phyloP scores from a whole-genome alignment of 2,329 filamentous ascomycete genomes.

The Curvularia sp. region DNA sequence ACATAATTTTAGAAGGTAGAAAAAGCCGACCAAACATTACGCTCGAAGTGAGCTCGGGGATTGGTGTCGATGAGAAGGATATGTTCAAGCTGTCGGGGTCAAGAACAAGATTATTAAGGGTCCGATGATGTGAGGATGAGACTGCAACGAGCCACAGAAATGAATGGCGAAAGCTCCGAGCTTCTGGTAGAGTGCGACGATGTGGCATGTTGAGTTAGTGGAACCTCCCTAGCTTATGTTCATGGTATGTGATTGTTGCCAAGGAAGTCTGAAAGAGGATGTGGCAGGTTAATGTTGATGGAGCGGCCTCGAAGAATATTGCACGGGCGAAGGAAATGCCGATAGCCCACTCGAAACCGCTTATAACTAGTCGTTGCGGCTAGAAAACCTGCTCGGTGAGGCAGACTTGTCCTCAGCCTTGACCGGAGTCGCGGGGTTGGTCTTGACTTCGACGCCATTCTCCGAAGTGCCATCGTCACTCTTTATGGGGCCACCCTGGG shows the following conservation, averaged over 20 bases:
- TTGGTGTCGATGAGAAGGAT: slow-evolving; percentile 28
- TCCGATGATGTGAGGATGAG: slow-evolving; percentile 22
- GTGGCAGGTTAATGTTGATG: slow-evolving; percentile 33
- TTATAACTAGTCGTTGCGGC: slow-evolving; percentile 36
- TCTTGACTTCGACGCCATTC: slow-evolving; percentile 39
- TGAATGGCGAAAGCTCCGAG: slow-evolving; percentile 22
- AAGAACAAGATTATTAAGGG: slow-evolving; percentile 32
- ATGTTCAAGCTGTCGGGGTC: slow-evolving; percentile 25
- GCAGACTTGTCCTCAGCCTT: slow-evolving; percentile 36
- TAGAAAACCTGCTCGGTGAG: slow-evolving; percentile 34
- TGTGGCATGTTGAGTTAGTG: slow-evolving; percentile 21
- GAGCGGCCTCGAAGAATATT: slow-evolving; percentile 43
- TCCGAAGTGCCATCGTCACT: slow-evolving; percentile 41
- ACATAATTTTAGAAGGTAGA: slow-evolving; percentile 39
- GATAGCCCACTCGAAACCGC: slow-evolving; percentile 13
- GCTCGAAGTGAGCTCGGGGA: slow-evolving; percentile 19
- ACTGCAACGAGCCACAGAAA: slow-evolving; percentile 21
- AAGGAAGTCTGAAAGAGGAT: slow-evolving; percentile 31
- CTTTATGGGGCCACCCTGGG: slow-evolving; percentile 35
- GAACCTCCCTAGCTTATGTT: slow-evolving; percentile 24
- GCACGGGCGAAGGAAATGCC: slow-evolving; percentile 29
- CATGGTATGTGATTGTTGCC: slow-evolving; percentile 25
- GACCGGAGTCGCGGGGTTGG: slow-evolving; percentile 45
- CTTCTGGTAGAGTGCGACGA: slow-evolving; percentile 10
- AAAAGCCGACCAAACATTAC: slow-evolving; percentile 22